Evolutionary conservation across 805 yeast genomes (phyloP), one percentile per base, ranked within the genome.

Genomic region (Saccharomycopsis sp.): DNA sequence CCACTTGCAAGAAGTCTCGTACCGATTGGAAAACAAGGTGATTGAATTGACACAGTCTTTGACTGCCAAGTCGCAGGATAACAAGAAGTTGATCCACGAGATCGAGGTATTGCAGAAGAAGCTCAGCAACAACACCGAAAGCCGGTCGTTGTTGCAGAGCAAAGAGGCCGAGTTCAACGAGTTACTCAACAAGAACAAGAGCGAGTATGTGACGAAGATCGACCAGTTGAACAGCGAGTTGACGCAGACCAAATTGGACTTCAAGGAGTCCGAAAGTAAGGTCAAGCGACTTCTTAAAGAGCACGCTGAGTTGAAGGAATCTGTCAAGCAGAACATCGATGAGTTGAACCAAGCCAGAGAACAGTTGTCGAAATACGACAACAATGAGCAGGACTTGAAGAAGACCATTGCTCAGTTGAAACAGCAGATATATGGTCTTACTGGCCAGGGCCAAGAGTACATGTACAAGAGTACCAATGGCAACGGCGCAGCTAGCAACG

Each of bases 21-120:
- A 90, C 74, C 84, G 87, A 70, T 80, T 96, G 67, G 99, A 94
- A 72, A 94, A 94, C 73, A 94, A 96, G 78, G 97, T 96, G n/a
- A 91, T 94, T 64, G 96, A 92, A 72, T 81, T 94, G 65, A 93
- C 97, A 2, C 96, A 93, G 68, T 81, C 86, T 12, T 77, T 93
- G 61, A 83, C 96, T 0, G 73, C 84, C 42, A 88, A 89, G 70
- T 85, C 87, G 24, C 88, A 83, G 64, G 97, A 90, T 65, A 92
- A 92, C 72, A 86, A 86, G 74, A 80, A 79, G 61, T 77, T 93
- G 68, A 78, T 82, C 60, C 72, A 73, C 15, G 87, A 87, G 66
- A 81, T 92, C 54, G 78, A 80, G 52, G 67, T 68, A 12, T 69
- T 84, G 56, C 81, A 79, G 62, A 66, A 66, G 8, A 73, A 78